Evolutionary conservation across 192 early-diverging fungal genomes (phyloP).

Genomic region (Linnemannia zychae): DNA sequence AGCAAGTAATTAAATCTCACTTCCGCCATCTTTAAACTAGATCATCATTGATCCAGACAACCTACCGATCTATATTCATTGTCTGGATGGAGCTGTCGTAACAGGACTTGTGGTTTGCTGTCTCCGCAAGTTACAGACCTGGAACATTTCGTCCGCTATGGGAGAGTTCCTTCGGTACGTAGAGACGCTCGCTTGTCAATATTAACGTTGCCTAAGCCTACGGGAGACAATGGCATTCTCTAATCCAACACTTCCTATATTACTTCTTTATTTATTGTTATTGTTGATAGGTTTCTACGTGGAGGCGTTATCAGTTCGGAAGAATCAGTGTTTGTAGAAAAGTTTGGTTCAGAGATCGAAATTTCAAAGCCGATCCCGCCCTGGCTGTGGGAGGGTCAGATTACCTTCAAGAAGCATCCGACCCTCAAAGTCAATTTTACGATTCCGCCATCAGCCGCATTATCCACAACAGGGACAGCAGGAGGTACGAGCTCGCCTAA

Average conservation of each 20-base stretch:
- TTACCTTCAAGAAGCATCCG: slow-evolving; percentile 77
- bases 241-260: neutral
- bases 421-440: slow-evolving; percentile 72
- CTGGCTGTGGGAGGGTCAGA: slow-evolving; percentile 80
- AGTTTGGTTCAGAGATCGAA: slow-evolving; percentile 78
- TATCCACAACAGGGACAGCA: slow-evolving; percentile 7
- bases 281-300: slow-evolving; percentile 62
- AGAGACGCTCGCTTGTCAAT: neutral
- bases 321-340: slow-evolving; percentile 83
- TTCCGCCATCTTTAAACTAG: slow-evolving; percentile 45
- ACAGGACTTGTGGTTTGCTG: slow-evolving; percentile 89
- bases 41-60: slow-evolving; percentile 82
- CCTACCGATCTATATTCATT: slow-evolving; percentile 90
- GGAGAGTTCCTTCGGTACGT: slow-evolving; percentile 77
- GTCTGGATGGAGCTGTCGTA: slow-evolving; percentile 81
- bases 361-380: slow-evolving; percentile 68
- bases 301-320: slow-evolving; percentile 74
- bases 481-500: slow-evolving; percentile 22
- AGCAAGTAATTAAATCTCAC: neutral
- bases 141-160: slow-evolving; percentile 80
- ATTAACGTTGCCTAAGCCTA: no score
- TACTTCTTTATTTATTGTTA: neutral
- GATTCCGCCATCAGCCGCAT: slow-evolving; percentile 50
- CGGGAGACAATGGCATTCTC: neutral
- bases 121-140: slow-evolving; percentile 91